Base-by-base conservation (phyloP, 140 eudicot species). In the Ambrosia hybrid region DNA sequence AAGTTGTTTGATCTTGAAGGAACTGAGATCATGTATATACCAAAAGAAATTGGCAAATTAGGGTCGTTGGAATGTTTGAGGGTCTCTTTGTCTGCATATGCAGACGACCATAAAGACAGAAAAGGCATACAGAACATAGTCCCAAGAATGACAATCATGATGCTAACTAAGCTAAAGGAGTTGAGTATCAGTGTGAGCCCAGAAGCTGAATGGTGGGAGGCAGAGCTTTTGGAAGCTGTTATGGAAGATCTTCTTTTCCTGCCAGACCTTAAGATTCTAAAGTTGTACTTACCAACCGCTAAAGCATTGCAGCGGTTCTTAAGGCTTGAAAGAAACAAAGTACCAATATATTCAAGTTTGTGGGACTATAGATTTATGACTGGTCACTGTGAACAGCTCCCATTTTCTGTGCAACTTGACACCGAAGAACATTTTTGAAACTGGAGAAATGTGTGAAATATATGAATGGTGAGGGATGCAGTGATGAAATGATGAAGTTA, bases 1-100 rank as follows among this genome's bases (percentile, higher is more conserved):
- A 59, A 73, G 79, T 21, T 79, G 17, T 73, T 79, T 66, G 83
- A 79, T 79, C 83, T 73, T 14, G 83, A 72, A 73, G 79, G 83
- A 73, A 79, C 83, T 8, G 79, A 79, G 75, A 14, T 79, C 55
- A 79, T 79, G 73, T 72, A 72, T 66, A 69, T 79, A 9, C 83
- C 83, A 15, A 67, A 57, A 34, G 75, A 79, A 66, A 66, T 79
- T 38, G 83, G 75, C n/a, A 37, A 55, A 39, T 53, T 79, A 48
- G 6, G 17, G 53, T 15, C 3, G 11, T 72, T 79, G 74, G 75
- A 72, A 45, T 1, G 48, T 60, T 66, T 79, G 9, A 57, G 73
- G 57, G 75, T 66, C 36, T 79, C 70, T 43, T 56, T 79, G 49
- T 79, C 67, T 34, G 21, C 57, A 45, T 57, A 43, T 39, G 79